Evolutionary conservation across 345 rosid species (phyloP).

Genomic region (Conringia planisiliqua): DNA sequence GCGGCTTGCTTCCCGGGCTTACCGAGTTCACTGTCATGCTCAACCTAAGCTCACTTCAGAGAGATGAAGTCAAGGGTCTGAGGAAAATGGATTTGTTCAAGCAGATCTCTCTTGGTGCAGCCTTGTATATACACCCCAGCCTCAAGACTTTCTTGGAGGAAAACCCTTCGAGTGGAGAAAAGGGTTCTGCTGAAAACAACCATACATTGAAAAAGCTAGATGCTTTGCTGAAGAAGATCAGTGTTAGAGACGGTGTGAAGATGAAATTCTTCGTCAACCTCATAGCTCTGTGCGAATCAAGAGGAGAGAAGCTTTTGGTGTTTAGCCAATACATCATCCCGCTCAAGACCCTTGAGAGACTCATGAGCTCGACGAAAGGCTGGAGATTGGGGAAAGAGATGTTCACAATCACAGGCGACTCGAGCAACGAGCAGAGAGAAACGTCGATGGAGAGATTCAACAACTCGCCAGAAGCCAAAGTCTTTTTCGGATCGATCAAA

Average conservation of each 20-base stretch:
- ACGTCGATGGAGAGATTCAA: conserved; percentile 76
- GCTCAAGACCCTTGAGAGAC: conserved; percentile 62
- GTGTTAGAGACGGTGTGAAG: conserved; percentile 69
- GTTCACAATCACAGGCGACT: conserved; percentile 72
- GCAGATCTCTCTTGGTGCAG: conserved; percentile 62
- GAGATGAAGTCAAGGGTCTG: conserved; percentile 44
- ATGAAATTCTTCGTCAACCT: conserved; percentile 74
- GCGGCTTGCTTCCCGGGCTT: conserved; percentile 83
- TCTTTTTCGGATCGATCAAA: conserved; percentile 84
- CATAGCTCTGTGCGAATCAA: conserved; percentile 55
- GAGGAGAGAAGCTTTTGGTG: conserved; percentile 71
- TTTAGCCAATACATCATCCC: conserved; percentile 84
- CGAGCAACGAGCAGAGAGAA: conserved; percentile 67
- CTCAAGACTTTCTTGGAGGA: conserved; percentile 34
- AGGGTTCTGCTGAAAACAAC: conserved; percentile 30
- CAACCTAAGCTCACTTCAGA: conserved; percentile 59
- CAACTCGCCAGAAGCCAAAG: conserved; percentile 66
- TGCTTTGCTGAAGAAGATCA: conserved; percentile 41
- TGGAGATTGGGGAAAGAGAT: conserved; percentile 67
- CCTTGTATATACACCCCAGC: conserved; percentile 65
- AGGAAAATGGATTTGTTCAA: conserved; percentile 49
- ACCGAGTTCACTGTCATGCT: conserved; percentile 73
- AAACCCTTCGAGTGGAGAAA: conserved; percentile 9
- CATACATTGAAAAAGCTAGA: conserved; percentile 55
- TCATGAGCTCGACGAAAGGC: conserved; percentile 44